These are phyloP conservation scores for Aspergillus sp. DNA, from an alignment of 2,329 filamentous ascomycete genomes.

Conservation along the genomic window DNA sequence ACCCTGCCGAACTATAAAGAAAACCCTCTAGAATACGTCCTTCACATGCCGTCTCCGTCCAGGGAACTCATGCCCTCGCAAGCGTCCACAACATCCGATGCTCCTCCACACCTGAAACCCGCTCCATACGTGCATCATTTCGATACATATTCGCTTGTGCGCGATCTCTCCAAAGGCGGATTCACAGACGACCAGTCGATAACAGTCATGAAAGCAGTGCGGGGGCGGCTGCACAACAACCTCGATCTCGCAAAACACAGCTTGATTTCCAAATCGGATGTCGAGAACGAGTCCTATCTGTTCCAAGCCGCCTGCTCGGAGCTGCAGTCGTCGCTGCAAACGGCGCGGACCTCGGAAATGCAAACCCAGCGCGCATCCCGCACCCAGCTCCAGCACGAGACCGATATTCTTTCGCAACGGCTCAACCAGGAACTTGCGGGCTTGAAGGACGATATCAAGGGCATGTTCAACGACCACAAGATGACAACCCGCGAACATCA, in stretches of 20 bases:
- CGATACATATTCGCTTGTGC: conserved; percentile 84
- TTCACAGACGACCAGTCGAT: conserved; percentile 68
- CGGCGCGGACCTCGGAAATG: conserved; percentile 64
- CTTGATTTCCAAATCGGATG: conserved; percentile 79
- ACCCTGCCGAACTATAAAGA: conserved; percentile 5
- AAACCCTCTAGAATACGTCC: conserved; percentile 31
- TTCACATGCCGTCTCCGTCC: conserved; percentile 33
- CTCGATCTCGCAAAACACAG: conserved; percentile 69
- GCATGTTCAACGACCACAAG: conserved; percentile 91
- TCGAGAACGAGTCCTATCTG: conserved; percentile 90
- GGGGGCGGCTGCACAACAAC: conserved; percentile 66
- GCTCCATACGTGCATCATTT: conserved; percentile 91
- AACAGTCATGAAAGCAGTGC: conserved; percentile 85
- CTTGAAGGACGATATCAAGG: conserved; percentile 84
- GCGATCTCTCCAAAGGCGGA: conserved; percentile 60
- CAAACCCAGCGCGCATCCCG: conserved; percentile 77
- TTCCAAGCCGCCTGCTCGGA: conserved; percentile 92
- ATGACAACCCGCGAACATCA: conserved; percentile 87
- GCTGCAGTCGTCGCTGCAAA: conserved; percentile 75
- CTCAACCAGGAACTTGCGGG: conserved; percentile 72
- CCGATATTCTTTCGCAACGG: conserved; percentile 81
- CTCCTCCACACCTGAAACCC: conserved; percentile 55
- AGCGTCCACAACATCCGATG: conserved; percentile 25
- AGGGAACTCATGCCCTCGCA: conserved; percentile 22
- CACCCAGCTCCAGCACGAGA: conserved; percentile 80